Percentiles rank a stretch among this genome's conserved stretches.
phyloP scores from a whole-genome alignment of 306 rosid species.

The Castanea mollissima region DNA sequence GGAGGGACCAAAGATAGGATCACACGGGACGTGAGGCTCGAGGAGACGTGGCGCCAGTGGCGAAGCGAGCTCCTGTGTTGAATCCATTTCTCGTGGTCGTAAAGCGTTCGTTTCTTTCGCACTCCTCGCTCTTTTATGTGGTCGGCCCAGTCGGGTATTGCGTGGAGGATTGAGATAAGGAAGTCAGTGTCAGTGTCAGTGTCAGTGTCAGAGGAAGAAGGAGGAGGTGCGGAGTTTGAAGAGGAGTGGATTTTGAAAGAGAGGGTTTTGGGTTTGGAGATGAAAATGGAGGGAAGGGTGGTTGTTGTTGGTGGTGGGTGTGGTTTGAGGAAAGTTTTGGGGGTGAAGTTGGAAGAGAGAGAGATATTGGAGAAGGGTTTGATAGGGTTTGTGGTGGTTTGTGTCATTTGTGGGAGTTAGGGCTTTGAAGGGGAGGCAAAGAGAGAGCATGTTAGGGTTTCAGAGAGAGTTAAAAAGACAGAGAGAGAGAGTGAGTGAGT shows the following conservation, averaged over 20 bases:
- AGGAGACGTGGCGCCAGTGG: constrained; percentile 70
- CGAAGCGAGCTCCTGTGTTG: constrained; percentile 82
- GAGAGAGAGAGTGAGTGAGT: neutral
- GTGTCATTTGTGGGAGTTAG: constrained; percentile 40
- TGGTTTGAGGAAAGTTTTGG: constrained; percentile 25
- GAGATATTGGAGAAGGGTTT: constrained; percentile 30
- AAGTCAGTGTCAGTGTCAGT: constrained; percentile 11
- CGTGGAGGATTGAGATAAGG: constrained; percentile 39
- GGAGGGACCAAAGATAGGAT: constrained; percentile 75
- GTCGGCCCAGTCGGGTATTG: constrained; percentile 86
- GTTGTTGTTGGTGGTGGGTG: neutral
- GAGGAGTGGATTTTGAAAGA: constrained; percentile 28
- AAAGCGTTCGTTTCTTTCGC: constrained; percentile 50
- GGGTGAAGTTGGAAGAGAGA: constrained; percentile 43
- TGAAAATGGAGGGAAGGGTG: constrained; percentile 9
- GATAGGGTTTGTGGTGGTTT: constrained; percentile 23
- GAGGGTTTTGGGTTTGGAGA: constrained; percentile 21
- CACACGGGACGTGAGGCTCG: constrained; percentile 79
- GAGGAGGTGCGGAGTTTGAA: constrained; percentile 18
- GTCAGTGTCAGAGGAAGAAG: constrained; percentile 18
- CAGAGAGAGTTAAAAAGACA: neutral
- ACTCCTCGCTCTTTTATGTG: constrained; percentile 65
- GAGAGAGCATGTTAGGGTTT: constrained; percentile 25
- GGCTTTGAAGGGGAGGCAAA: constrained; percentile 15
- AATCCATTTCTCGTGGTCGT: constrained; percentile 63